phyloP scores from a whole-genome alignment of 2,329 filamentous ascomycete species.

The Cladobotryum protrusum region DNA sequence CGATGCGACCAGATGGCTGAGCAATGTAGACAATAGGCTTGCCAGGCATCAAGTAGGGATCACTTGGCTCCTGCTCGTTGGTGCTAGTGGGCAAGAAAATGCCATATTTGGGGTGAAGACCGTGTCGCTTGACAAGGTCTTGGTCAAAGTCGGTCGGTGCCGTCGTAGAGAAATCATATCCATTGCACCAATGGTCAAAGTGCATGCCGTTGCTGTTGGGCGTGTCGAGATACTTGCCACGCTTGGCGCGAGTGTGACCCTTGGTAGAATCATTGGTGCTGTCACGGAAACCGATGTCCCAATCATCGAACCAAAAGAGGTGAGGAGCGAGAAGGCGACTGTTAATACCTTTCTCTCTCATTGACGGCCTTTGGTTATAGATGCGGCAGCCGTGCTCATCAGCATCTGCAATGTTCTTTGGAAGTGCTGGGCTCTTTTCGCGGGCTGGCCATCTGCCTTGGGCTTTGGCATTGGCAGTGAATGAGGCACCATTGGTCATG shows the following conservation, averaged over 20 bases:
- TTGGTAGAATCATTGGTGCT: slow-evolving; percentile 50
- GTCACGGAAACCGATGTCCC: slow-evolving; percentile 55
- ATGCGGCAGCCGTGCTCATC: slow-evolving; percentile 48
- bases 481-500: slow-evolving; percentile 21
- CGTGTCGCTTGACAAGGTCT: slow-evolving; percentile 42
- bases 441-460: slow-evolving; percentile 27
- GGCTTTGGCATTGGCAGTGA: slow-evolving; percentile 19
- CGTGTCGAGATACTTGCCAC: slow-evolving; percentile 47
- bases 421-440: slow-evolving; percentile 32
- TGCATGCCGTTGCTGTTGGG: slow-evolving; percentile 50
- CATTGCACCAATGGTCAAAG: slow-evolving; percentile 47
- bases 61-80: slow-evolving; percentile 38
- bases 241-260: slow-evolving; percentile 45
- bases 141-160: slow-evolving; percentile 46
- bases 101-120: slow-evolving; percentile 48
- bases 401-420: slow-evolving; percentile 37
- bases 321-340: slow-evolving; percentile 46
- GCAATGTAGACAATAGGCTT: slow-evolving; percentile 45
- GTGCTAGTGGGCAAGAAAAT: slow-evolving; percentile 43
- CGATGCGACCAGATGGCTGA: slow-evolving; percentile 39
- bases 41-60: slow-evolving; percentile 36
- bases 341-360: slow-evolving; percentile 40
- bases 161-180: slow-evolving; percentile 46
- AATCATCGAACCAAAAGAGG: slow-evolving; percentile 41
- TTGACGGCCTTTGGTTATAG: slow-evolving; percentile 34